Evolutionary conservation across 805 yeast species (phyloP), one percentile per base, ranked within the genome.

Genomic region (Millerago galiae): DNA sequence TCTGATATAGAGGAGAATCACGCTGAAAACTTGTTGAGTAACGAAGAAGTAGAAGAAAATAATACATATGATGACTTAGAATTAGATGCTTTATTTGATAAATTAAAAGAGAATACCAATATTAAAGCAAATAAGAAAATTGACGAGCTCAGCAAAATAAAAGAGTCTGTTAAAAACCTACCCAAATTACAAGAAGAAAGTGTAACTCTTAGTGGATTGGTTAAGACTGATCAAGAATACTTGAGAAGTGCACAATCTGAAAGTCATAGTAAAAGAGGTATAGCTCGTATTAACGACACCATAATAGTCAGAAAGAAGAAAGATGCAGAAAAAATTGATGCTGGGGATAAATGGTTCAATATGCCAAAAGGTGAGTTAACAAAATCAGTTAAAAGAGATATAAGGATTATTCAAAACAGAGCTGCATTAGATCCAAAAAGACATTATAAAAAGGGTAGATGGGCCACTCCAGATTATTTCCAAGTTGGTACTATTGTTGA

Each of bases 361-460:
- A 70, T 90, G 74, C 87, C 88, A 26, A 80, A 77, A 51, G 79
- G 81, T 6, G 93, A 84, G 52, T 63, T 85, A 46, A 84, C 95
- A 9, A 78, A 82, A 2, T 72, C 74, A 25, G 59, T 85, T 16
- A 83, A 83, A 56, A 72, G 95, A 45, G 98, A 93, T 60, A 59
- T 93, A 52, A 68, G 79, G 55, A 65, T 93, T 13, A 70, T 93
- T 46, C 81, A 87, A 56, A 86, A 91, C 67, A 79, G 99, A 63
- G 83, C 84, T 43, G 96, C 89, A 9, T 71, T 93, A 48, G 98
- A 93, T 59, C 98, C 97, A 8, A 93, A 93, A 65, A 76, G 97
- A 54, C 96, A 88, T 64, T 93, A 93, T 65, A 88, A 86, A 64
- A 87, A 86, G 60, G 93, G 83, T 45, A 79, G 79, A 47, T 83